Base-by-base conservation (phyloP, 306 rosid genomes). In the Vigna angularis region DNA sequence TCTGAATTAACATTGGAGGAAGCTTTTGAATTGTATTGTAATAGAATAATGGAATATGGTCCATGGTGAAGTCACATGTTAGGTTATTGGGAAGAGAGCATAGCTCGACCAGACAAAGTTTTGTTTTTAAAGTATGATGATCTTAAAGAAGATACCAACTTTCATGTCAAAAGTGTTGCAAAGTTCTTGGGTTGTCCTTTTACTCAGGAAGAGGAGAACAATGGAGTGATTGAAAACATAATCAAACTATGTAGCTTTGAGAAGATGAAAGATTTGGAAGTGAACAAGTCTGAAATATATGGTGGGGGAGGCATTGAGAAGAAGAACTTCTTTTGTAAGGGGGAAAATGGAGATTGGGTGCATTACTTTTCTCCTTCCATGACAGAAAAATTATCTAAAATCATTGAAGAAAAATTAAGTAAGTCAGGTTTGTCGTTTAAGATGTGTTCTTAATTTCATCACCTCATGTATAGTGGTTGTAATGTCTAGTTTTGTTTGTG, bases 281-380 rank as follows among this genome's bases (percentile, higher is more conserved):
- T 83, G 6, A 90, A 90, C 22, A 88, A 79, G 38, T 72, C 9
- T 7, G 91, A 89, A 5, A 80, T 82, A 28, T 80, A 59, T 1
- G 32, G 32, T 0, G 62, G 24, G 84, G 70, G 82, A 36, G 13
- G 6, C 3, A 42, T 88, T 34, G 88, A 82, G 82, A 90, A 84
- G 17, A 90, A 81, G 68, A 16, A 80, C 71, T 73, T 84, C 44
- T 90, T 87, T 62, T 68, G 91, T n/a, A 90, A 86, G 50, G 94
- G 76, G 6, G 84, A 86, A 72, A 75, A 81, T 20, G 94, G 94
- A 17, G 91, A 90, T 44, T 86, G 89, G 90, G 76, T 81, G 1
- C 86, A 90, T 45, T 75, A 90, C 51, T 66, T 90, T 45, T 65
- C 86, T 26, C 91, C 90, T n/a, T 20, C 15, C 1, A 81, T 80